Base-by-base conservation (phyloP, 2,329 filamentous ascomycete species). In the Aspergillus pseudonomiae region DNA sequence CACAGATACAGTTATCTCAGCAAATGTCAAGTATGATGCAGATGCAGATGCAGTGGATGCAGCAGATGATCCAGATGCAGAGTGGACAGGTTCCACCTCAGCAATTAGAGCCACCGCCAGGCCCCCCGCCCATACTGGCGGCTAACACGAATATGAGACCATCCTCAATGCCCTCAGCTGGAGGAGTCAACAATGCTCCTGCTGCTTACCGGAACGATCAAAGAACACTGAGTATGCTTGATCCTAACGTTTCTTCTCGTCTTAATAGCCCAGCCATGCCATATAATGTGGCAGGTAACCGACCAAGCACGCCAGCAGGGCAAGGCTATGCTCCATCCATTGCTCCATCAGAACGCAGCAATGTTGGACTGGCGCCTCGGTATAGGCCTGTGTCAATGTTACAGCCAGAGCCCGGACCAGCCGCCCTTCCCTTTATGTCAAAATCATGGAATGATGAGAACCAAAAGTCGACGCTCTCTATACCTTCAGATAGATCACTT, bases 21-120 rank as follows among this genome's bases (percentile, higher is more conserved):
- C 91, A 94, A 73, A 94, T 94, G 91, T 86, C 87, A 61, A 89
- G 92, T 71, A 93, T 94, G 79, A 93, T 94, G 91, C 90, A 93
- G 74, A 93, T 95, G 89, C 93, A 96, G 76, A 94, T 96, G 90
- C 91, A 96, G 75, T 93, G 93, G 79, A 94, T 96, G 90, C 91
- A 94, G 72, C 80, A 82, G 68, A 83, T 84, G 80, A 80, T 82
- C 73, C 76, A 79, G 46, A 90, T 93, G 87, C 91, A 92, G 85
- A 83, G 76, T 28, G 72, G 75, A 61, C 77, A 77, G 50, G 69
- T 65, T 26, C 68, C 73, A 59, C 69, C 73, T 24, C 75, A 72
- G 59, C 73, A 74, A 45, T 70, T 71, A 55, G 75, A 74, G 68
- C 71, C 69, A 39, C 72, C 70, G 55, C 73, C 63, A 36, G 70